A percentile compares a stretch with the other conserved stretches of the same genome.
Evolutionary conservation across 352 stramenopile genomes (phyloP).

Genomic region (Hyaloperonospora arabidopsidis): DNA sequence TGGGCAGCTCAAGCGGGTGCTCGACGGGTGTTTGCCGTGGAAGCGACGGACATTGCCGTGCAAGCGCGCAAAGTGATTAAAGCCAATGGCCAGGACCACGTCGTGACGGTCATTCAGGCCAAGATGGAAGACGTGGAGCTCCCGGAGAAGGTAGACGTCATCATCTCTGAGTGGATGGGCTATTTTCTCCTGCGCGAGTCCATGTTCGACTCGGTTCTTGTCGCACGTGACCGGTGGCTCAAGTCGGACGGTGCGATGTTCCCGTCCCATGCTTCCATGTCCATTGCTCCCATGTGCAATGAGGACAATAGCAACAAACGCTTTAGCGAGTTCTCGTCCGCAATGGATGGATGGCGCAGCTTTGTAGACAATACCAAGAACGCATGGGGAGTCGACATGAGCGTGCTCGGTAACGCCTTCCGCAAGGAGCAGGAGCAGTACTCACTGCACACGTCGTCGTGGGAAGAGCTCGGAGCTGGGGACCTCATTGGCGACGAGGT

Average conservation of each 20-base stretch:
- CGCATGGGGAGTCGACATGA: constrained; percentile 97
- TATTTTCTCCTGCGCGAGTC: constrained; percentile 99
- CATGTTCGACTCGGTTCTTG: constrained; percentile 98
- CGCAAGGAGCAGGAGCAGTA: constrained; percentile 86
- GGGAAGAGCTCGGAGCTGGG: constrained; percentile 60
- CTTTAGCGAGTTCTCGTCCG: constrained; percentile 74
- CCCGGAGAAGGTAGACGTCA: constrained; percentile 98
- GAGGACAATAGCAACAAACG: constrained; percentile 86
- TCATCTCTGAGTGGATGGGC: constrained; percentile 99
- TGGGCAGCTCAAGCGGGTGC: constrained; percentile 98
- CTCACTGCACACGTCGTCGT: constrained; percentile 80
- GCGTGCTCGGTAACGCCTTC: constrained; percentile 80
- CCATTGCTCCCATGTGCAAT: constrained; percentile 93
- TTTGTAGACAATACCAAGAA: constrained; percentile 90
- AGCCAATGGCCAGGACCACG: constrained; percentile 92
- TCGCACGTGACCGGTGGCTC: constrained; percentile 94
- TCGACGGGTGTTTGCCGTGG: constrained; percentile 95
- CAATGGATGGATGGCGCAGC: constrained; percentile 78
- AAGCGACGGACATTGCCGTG: constrained; percentile 97
- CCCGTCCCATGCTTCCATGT: constrained; percentile 97
- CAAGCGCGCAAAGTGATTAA: constrained; percentile 94
- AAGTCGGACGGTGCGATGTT: constrained; percentile 97
- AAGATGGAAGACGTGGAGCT: constrained; percentile 97
- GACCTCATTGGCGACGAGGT: constrained; percentile 82
- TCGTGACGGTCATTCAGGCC: constrained; percentile 98